A percentile compares a stretch with the other conserved stretches of the same genome.
These are phyloP conservation scores for Apiospora rasikravindrae DNA, from an alignment of 2,329 filamentous ascomycete genomes.

Conservation along the genomic window DNA sequence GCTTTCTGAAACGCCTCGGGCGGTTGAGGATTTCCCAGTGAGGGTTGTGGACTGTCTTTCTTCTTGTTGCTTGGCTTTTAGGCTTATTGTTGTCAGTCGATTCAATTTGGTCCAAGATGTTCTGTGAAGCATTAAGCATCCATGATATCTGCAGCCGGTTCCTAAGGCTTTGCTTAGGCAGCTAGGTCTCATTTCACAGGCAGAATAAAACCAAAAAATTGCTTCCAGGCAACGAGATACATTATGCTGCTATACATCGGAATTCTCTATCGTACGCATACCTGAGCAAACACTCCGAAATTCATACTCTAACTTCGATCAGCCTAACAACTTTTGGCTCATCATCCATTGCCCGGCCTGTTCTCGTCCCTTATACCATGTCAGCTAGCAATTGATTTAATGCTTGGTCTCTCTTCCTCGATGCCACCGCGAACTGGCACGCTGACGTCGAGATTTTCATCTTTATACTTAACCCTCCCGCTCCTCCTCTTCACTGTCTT, in stretches of 20 bases:
- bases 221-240: background rate
- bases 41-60: background rate
- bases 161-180: background rate
- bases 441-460: background rate
- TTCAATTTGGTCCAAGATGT: background rate
- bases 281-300: background rate
- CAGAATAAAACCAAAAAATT: background rate
- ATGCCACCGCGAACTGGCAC: background rate
- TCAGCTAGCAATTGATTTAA: background rate
- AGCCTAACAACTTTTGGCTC: background rate
- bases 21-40: background rate
- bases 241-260: background rate
- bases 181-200: background rate
- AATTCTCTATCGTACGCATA: background rate
- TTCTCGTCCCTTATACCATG: background rate
- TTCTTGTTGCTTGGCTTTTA: background rate
- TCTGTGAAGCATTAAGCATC: background rate
- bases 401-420: background rate
- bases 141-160: background rate
- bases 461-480: background rate
- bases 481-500: background rate
- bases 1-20: background rate
- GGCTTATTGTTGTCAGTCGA: background rate
- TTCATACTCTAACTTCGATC: background rate
- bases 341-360: background rate